Evolutionary conservation across 345 rosid species (phyloP), one percentile per base, ranked within the genome.

Genomic region (Syzygium jambos): DNA sequence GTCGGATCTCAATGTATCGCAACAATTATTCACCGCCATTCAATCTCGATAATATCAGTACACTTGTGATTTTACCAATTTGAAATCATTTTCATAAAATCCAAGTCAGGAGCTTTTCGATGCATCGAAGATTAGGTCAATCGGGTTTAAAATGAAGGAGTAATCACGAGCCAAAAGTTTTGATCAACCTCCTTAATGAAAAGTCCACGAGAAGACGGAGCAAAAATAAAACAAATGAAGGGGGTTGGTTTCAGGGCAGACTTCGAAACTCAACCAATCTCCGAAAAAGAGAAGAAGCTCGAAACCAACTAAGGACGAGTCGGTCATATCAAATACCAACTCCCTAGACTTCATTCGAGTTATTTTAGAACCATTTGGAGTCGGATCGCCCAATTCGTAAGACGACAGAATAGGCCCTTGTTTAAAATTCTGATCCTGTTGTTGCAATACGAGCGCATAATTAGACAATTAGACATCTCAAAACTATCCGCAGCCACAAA

Each of bases 61-160:
- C 25, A 34, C 12, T 17, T 0, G 0, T 38, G 27, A 9, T 38
- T 38, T 38, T 9, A 11, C 13, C 63, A 25, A 57, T 4, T 23
- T 10, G 23, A 73, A 38, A 73, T 61, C 0, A 16, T 61, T 61
- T 61, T 7, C 73, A n/a, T 61, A 19, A 10, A 73, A 19, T 73
- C 38, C 15, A 38, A 38, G 4, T 73, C 4, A 2, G 3, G 49
- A 9, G 4, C 25, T 38, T 38, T 73, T 14, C 4, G 1, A 19
- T 14, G 0, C 23, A 38, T 34, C 1, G 12, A 73, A 49, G 38
- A 34, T 73, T 11, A 38, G 14, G 80, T 19, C 49, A 0, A 4
- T 2, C 8, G 4, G 2, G 41, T 38, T 38, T 19, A 2, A 5
- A 73, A 73, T 38, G 82, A 22, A 19, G 82, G 49, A 41, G 0